Evolutionary conservation across 73 alveolate genomes (phyloP), one percentile per base, ranked within the genome.

Genomic region (Tetrahymena borealis): DNA sequence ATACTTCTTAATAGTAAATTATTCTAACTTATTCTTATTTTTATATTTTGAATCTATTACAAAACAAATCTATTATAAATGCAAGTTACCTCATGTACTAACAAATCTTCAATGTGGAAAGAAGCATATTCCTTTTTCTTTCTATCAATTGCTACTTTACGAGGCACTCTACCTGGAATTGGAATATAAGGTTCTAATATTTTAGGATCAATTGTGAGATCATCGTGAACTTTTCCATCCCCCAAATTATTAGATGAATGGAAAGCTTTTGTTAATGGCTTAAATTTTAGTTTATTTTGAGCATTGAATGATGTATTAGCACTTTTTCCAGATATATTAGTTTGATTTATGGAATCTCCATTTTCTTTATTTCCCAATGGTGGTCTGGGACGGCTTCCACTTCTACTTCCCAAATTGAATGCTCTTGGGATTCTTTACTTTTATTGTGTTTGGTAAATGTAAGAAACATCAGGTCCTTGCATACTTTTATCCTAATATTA

Each of bases 111-210:
- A n/a, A 98, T 98, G 92, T 97, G 94, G 43, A 98, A 95, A 31
- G 99, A 96, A 5, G 98, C 99, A 94, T 96, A 98, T 10, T 97
- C 98, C 90, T 98, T 98, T 92, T 94, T 96, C 97, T 98, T 97
- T 91, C 99, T 97, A 91, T 98, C 99, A 20, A 98, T 96, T 92
- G 98, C 98, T 35, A 98, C 99, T 96, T 98, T 96, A 91, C 99
- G 93, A 79, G 99, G 99, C 4, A 99, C 99, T 91, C 97, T 97
- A 12, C 99, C 99, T 43, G 97, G 99, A 60, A 98, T 98, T 11
- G 99, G 98, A 92, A 96, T 98, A 93, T 94, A 98, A 32, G 99
- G 99, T 91, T 98, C 99, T 10, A 93, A 42, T 33, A 93, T 94
- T 94, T 97, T 97, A 5, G 99, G 99, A 60, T 97, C 99, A 16